Evolutionary conservation across 768 basidiomycete species (phyloP).

Genomic region (Cystobasidium ongulense): DNA sequence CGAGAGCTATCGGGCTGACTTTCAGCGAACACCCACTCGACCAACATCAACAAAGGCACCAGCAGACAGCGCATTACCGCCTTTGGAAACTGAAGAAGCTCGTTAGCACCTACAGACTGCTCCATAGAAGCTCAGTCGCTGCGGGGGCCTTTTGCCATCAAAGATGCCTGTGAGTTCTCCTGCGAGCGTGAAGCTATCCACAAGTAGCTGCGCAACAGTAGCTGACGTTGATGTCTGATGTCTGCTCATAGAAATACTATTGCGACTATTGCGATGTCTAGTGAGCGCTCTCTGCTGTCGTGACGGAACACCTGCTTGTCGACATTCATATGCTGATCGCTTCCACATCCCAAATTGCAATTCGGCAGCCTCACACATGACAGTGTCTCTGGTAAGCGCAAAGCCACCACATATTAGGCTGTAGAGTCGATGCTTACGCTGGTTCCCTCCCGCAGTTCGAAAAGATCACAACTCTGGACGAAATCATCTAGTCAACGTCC

Average conservation of each 20-base stretch:
- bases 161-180: not conserved
- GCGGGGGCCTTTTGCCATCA: too few relatives aligned
- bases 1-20: too few relatives aligned
- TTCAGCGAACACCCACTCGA: too few relatives aligned
- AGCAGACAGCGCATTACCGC: too few relatives aligned
- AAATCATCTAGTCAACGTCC: slow-evolving; percentile 85
- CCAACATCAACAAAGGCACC: too few relatives aligned
- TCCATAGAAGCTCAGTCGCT: too few relatives aligned
- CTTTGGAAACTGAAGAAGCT: too few relatives aligned
- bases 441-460: slow-evolving; percentile 58
- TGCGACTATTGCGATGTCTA: slow-evolving; percentile 31
- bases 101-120: too few relatives aligned
- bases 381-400: slow-evolving; percentile 68
- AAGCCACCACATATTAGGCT: not conserved
- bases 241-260: slow-evolving; percentile 21
- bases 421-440: too few relatives aligned
- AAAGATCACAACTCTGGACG: slow-evolving; percentile 97
- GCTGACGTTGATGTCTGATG: not conserved
- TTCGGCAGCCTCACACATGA: slow-evolving; percentile 65
- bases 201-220: too few relatives aligned
- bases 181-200: too few relatives aligned
- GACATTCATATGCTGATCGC: not conserved
- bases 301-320: not conserved
- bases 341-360: not conserved
- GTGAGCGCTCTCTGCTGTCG: not conserved